A percentile compares a stretch with the other conserved stretches of the same genome.
Conservation (phyloP, 208 protist genomes). For the Leishmania tropica region DNA sequence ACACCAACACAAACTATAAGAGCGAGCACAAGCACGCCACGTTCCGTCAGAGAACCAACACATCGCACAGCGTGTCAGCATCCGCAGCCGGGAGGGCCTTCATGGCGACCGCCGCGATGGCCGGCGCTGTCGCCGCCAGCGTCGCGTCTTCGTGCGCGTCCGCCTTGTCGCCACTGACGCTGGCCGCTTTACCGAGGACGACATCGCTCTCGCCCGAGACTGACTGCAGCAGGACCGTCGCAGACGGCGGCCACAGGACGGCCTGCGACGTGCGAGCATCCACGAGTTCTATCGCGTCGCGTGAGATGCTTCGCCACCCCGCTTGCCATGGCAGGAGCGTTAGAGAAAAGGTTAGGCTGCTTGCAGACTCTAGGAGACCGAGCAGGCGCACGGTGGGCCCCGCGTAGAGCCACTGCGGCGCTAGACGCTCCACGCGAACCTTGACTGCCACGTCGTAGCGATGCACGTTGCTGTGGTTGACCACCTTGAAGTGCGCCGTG, state of each 20-base stretch:
- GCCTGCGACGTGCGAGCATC: constrained; percentile 33
- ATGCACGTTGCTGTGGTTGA: constrained; percentile 36
- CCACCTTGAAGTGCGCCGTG: constrained; percentile 33
- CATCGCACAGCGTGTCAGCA: constrained; percentile 36
- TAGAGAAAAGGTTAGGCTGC: constrained; percentile 39
- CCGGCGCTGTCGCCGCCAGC: constrained; percentile 18
- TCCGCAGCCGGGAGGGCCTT: constrained; percentile 5
- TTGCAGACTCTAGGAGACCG: constrained; percentile 32
- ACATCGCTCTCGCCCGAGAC: not conserved
- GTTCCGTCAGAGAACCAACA: constrained; percentile 41
- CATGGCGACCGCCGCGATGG: constrained; percentile 24
- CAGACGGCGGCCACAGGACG: constrained; percentile 59
- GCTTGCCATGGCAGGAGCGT: constrained; percentile 68
- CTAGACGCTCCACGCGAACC: constrained; percentile 65
- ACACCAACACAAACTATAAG: no score
- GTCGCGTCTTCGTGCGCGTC: not conserved
- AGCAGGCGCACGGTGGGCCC: constrained; percentile 52
- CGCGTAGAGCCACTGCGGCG: constrained; percentile 67
- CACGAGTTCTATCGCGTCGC: constrained; percentile 55
- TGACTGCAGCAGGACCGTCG: constrained; percentile 11
- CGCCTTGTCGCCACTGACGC: not conserved
- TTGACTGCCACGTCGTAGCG: constrained; percentile 57
- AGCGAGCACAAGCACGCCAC: not conserved
- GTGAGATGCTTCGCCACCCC: constrained; percentile 47
- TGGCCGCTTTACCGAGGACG: not conserved